Conservation (phyloP, 192 early-diverging fungal species). For the Paraglomus brasilianum region DNA sequence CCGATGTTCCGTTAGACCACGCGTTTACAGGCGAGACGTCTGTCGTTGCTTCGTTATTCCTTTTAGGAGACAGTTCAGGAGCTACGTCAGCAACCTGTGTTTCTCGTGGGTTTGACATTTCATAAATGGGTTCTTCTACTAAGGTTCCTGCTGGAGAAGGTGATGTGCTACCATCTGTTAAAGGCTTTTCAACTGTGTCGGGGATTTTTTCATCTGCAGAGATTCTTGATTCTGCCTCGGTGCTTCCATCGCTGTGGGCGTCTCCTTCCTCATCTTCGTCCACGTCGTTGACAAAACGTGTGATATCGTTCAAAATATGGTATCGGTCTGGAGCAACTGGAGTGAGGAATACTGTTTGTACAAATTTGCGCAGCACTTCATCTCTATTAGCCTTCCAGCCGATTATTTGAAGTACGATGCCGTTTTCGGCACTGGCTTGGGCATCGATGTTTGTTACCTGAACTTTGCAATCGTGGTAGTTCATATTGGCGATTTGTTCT, state of each 20-base stretch:
- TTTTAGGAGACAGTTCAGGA: background rate
- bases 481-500: slow-evolving; percentile 64
- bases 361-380: slow-evolving; percentile 79
- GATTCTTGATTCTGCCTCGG: slow-evolving; percentile 3
- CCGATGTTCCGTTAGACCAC: background rate
- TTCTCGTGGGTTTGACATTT: background rate
- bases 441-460: slow-evolving; percentile 85
- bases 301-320: slow-evolving; percentile 92
- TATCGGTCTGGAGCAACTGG: slow-evolving; percentile 81
- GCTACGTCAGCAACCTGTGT: background rate
- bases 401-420: slow-evolving; percentile 88
- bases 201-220: background rate
- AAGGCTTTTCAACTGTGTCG: background rate
- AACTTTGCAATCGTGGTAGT: slow-evolving; percentile 86
- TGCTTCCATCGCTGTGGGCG: slow-evolving; percentile 27
- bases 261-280: slow-evolving; percentile 52
- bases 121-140: slow-evolving; percentile 26
- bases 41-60: background rate
- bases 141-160: slow-evolving; percentile 8
- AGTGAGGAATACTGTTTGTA: slow-evolving; percentile 89
- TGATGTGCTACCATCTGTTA: background rate
- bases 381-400: slow-evolving; percentile 88
- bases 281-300: slow-evolving; percentile 90
- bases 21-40: slow-evolving; percentile 1
- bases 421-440: slow-evolving; percentile 67